Percentiles rank a stretch among this genome's conserved stretches.
Evolutionary conservation across 805 yeast species (phyloP).

Genomic region (Pachysolen tannophilus): DNA sequence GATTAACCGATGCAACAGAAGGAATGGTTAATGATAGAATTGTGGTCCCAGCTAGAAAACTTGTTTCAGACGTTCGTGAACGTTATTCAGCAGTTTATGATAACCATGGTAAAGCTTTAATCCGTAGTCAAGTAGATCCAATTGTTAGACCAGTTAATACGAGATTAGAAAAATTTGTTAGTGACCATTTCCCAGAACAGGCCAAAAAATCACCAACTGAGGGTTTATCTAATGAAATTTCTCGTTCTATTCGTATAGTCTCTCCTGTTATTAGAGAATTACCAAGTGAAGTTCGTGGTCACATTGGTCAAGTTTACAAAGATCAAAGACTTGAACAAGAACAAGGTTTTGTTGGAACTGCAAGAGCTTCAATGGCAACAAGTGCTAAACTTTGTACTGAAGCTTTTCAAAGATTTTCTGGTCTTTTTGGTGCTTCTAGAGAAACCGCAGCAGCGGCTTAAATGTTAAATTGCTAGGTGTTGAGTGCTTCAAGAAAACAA

Average conservation of each 20-base stretch:
- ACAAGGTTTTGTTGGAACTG: slow-evolving; percentile 21
- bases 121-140: slow-evolving; percentile 59
- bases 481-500: too few relatives aligned
- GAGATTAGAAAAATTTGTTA: slow-evolving; percentile 36
- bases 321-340: slow-evolving; percentile 31
- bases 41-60: slow-evolving; percentile 40
- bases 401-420: too few relatives aligned
- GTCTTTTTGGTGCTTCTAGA: too few relatives aligned
- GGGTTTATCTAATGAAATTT: slow-evolving; percentile 46
- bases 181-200: slow-evolving; percentile 39
- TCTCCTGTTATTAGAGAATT: slow-evolving; percentile 24
- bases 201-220: slow-evolving; percentile 32
- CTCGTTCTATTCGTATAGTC: slow-evolving; percentile 39
- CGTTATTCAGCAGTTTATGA: slow-evolving; percentile 43
- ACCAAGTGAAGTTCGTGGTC: slow-evolving; percentile 28
- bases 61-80: slow-evolving; percentile 39
- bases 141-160: slow-evolving; percentile 54
- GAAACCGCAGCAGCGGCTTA: too few relatives aligned
- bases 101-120: slow-evolving; percentile 52
- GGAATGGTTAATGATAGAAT: slow-evolving; percentile 23
- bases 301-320: slow-evolving; percentile 30
- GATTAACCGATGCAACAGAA: slow-evolving; percentile 24
- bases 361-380: slow-evolving; percentile 25
- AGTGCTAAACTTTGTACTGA: neutral
- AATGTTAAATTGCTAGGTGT: too few relatives aligned